Conservation (phyloP, 257 asterid genomes). For the Ilex aquifolium region DNA sequence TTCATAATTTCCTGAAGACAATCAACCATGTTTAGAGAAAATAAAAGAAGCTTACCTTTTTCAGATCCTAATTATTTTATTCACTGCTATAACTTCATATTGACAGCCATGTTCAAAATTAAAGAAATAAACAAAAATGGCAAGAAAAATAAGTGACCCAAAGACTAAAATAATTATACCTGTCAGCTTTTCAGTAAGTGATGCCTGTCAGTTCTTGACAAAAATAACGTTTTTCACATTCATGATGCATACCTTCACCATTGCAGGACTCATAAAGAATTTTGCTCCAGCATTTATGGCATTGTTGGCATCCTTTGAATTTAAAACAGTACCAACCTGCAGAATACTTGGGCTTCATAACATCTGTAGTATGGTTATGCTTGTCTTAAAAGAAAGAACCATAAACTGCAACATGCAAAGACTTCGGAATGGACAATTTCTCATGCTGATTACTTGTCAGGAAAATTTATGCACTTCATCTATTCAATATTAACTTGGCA, state of each 20-base stretch:
- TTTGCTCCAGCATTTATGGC: conserved; percentile 68
- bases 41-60: conserved; percentile 8
- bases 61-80: not conserved
- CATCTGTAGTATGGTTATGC: not conserved
- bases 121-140: not conserved
- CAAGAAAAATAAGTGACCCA: not conserved
- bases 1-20: conserved; percentile 53
- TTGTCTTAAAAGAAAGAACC: not conserved
- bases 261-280: conserved; percentile 82
- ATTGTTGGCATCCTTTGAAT: conserved; percentile 40
- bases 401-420: no score
- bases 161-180: not conserved
- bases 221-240: not conserved
- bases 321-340: conserved; percentile 75
- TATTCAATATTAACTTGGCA: no score
- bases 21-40: conserved; percentile 10
- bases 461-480: no score
- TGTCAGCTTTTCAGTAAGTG: no score
- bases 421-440: no score
- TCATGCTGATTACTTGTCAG: no score
- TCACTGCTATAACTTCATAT: not conserved
- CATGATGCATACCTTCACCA: conserved; percentile 45
- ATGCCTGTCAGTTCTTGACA: not conserved
- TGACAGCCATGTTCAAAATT: not conserved
- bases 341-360: not conserved